Conservation (phyloP, 192 early-diverging fungal genomes). For the Backusella tuberculispora region DNA sequence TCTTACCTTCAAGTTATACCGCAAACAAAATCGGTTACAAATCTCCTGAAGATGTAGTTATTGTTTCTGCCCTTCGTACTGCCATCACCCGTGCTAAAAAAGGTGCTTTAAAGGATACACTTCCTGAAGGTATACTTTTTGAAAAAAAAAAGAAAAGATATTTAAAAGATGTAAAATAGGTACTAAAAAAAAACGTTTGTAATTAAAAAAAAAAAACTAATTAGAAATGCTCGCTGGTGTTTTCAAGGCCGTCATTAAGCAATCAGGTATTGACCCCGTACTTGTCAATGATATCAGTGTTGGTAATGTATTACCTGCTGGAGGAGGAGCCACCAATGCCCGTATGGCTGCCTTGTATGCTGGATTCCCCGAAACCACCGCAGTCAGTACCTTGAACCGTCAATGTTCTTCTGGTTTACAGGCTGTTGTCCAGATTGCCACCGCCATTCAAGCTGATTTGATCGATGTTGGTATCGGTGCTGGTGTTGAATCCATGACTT, state of each 20-base stretch:
- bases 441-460: conserved; percentile 74
- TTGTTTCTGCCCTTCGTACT: conserved; percentile 88
- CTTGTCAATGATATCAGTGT: conserved; percentile 78
- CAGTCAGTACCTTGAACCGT: conserved; percentile 83
- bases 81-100: conserved; percentile 90
- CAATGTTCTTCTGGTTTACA: conserved; percentile 87
- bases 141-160: background rate
- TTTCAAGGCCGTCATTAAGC: conserved; percentile 65
- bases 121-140: conserved; percentile 55
- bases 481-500: conserved; percentile 82
- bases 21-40: conserved; percentile 71
- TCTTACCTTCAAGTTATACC: conserved; percentile 46
- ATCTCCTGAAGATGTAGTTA: conserved; percentile 90
- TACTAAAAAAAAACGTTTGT: background rate
- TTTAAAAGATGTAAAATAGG: background rate
- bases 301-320: conserved; percentile 79
- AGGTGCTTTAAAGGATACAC: conserved; percentile 92
- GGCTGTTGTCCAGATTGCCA: conserved; percentile 73
- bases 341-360: conserved; percentile 80
- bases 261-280: conserved; percentile 57
- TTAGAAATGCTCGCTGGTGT: conserved; percentile 68
- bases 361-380: conserved; percentile 64
- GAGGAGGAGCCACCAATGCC: conserved; percentile 84
- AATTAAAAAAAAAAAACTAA: too few relatives aligned
- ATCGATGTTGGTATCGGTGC: conserved; percentile 75